Evolutionary conservation across 768 basidiomycete species (phyloP).

Genomic region (Mycena metata): DNA sequence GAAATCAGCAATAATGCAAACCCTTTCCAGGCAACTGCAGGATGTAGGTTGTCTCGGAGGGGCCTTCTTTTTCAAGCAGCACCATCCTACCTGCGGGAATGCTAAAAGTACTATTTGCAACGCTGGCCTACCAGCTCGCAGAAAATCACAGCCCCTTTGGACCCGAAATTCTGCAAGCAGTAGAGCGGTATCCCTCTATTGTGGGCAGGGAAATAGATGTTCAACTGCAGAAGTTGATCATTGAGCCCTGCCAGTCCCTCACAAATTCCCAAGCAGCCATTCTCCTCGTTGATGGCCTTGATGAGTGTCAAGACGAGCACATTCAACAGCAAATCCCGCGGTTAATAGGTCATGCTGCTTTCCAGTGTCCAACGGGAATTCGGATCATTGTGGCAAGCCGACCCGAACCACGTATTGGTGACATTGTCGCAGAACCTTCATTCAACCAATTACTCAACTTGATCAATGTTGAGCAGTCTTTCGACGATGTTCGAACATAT

Average conservation of each 20-base stretch:
- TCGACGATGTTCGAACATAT: not conserved
- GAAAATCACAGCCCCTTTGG: no score
- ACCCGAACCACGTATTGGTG: not conserved
- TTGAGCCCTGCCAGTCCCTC: slow-evolving; percentile 2
- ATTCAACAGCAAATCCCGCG: not conserved
- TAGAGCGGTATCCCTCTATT: not conserved
- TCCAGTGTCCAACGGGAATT: no score
- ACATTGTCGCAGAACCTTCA: not conserved
- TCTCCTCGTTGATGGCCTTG: slow-evolving; percentile 3
- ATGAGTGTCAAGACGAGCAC: not conserved
- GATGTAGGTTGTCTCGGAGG: not conserved
- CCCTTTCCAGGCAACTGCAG: not conserved
- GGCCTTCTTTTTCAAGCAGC: not conserved
- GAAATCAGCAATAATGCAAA: slow-evolving; percentile 4
- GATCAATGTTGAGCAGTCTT: not conserved
- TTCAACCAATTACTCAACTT: not conserved
- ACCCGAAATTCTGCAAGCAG: no score
- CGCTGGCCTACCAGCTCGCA: slow-evolving; percentile 6
- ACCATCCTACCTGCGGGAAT: slow-evolving; percentile 1
- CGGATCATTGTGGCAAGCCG: not conserved
- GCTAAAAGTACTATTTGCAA: slow-evolving; percentile 5
- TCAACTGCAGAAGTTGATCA: not conserved
- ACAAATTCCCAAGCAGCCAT: not conserved
- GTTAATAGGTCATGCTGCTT: not conserved
- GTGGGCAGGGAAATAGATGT: not conserved